Percentiles rank a stretch among this genome's conserved stretches.
phyloP scores from a whole-genome alignment of 2,329 filamentous ascomycete genomes.

The Parascedosporium putredinis region DNA sequence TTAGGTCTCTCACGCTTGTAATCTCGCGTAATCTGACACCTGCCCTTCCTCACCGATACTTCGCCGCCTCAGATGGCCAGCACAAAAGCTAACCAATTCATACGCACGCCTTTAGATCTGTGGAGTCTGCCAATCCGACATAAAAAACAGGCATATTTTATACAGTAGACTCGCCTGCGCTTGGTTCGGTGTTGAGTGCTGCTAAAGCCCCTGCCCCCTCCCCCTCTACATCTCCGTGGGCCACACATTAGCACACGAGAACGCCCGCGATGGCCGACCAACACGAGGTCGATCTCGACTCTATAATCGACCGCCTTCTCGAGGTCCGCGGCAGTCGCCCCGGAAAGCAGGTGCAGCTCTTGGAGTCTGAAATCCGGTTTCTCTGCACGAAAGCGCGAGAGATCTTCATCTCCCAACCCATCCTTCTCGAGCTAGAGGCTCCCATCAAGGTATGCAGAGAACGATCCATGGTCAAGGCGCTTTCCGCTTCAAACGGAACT shows the following conservation, averaged over 20 bases:
- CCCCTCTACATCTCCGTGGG: conserved; percentile 22
- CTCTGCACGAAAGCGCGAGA: conserved; percentile 97
- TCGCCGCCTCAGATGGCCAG: too few relatives aligned
- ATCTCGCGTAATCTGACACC: too few relatives aligned
- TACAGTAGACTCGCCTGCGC: conserved; percentile 18
- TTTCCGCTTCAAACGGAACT: too few relatives aligned
- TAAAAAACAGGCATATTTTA: conserved; percentile 15
- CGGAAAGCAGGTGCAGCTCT: conserved; percentile 94
- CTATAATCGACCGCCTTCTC: conserved; percentile 95
- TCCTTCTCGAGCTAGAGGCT: conserved; percentile 92
- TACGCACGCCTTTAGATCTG: conserved; percentile 14
- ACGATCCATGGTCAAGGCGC: background rate
- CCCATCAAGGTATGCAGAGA: conserved; percentile 78
- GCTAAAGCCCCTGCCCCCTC: conserved; percentile 5
- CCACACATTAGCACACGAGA: conserved; percentile 25
- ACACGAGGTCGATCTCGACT: conserved; percentile 94
- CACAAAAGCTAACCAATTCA: background rate
- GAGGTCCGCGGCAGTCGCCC: conserved; percentile 96
- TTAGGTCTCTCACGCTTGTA: too few relatives aligned
- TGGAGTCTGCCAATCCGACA: conserved; percentile 24
- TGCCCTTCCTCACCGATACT: too few relatives aligned
- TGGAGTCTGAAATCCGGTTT: conserved; percentile 92
- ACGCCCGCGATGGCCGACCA: conserved; percentile 47
- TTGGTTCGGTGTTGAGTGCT: conserved; percentile 13
- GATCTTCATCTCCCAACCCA: conserved; percentile 99